Conservation (phyloP, 345 rosid species). For the Rhodamnia rubescens region DNA sequence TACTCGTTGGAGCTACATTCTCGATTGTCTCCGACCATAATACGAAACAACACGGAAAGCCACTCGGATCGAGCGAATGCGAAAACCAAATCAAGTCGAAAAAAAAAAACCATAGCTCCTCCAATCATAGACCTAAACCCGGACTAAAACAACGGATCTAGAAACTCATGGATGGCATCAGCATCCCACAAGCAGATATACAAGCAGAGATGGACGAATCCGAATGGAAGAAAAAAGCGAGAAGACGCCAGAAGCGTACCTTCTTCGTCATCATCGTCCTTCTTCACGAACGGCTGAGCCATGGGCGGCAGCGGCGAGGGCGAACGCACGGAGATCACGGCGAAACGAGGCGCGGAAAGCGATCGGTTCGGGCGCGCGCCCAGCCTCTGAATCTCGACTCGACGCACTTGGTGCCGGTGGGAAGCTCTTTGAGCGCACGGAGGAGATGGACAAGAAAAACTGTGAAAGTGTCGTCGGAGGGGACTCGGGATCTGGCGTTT, state of each 20-base stretch:
- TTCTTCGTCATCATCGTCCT: slow-evolving; percentile 99
- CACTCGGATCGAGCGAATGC: neutral
- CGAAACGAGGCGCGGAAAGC: neutral
- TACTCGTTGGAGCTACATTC: neutral
- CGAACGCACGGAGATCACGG: neutral
- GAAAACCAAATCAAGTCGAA: neutral
- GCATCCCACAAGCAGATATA: neutral
- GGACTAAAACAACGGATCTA: neutral
- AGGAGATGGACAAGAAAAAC: neutral
- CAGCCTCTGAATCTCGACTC: neutral
- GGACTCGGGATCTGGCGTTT: neutral
- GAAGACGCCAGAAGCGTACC: slow-evolving; percentile 23
- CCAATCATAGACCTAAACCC: neutral
- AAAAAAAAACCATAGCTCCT: neutral
- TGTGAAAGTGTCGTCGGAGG: neutral
- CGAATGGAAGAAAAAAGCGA: neutral
- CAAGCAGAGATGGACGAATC: neutral
- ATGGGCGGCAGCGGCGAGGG: slow-evolving; percentile 26
- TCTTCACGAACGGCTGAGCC: slow-evolving; percentile 96
- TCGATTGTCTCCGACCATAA: neutral
- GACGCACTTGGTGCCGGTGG: neutral
- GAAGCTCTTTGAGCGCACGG: neutral
- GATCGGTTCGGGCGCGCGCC: neutral
- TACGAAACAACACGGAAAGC: neutral
- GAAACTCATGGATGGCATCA: neutral